Conservation (phyloP, 225 moss, liverwort and hornwort genomes). For the Lunularia cruciata region DNA sequence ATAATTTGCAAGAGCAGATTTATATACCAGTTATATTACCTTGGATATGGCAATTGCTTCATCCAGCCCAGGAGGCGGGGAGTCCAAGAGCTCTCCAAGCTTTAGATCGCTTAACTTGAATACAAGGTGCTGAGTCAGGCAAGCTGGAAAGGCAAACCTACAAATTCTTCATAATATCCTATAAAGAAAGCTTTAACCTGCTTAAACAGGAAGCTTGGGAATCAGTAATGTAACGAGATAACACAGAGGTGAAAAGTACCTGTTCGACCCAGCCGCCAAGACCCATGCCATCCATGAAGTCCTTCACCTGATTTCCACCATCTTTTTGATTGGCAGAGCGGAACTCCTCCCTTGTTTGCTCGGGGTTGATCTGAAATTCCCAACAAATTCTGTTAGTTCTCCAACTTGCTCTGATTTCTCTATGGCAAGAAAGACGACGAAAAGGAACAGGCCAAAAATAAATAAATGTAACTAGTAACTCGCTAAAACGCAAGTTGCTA, state of each 20-base stretch:
- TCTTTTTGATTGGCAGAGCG: conserved; percentile 61
- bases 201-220: too few relatives aligned
- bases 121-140: conserved; percentile 25
- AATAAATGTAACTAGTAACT: too few relatives aligned
- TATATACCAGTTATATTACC: too few relatives aligned
- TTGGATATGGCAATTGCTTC: conserved; percentile 98
- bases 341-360: conserved; percentile 88
- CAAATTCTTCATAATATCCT: neutral
- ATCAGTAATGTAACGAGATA: neutral
- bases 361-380: conserved; percentile 78
- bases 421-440: too few relatives aligned
- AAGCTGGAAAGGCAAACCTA: neutral
- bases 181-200: too few relatives aligned
- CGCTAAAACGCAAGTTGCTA: too few relatives aligned
- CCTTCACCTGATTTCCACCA: conserved; percentile 76
- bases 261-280: conserved; percentile 92
- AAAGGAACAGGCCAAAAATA: too few relatives aligned
- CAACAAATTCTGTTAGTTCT: too few relatives aligned
- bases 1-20: too few relatives aligned
- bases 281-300: conserved; percentile 95
- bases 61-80: conserved; percentile 87
- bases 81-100: conserved; percentile 88
- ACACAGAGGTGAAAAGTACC: conserved; percentile 33
- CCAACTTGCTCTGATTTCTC: too few relatives aligned
- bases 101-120: conserved; percentile 87